phyloP scores from a whole-genome alignment of 495 filamentous ascomycete species.

The Massariosphaeria phaeospora region DNA sequence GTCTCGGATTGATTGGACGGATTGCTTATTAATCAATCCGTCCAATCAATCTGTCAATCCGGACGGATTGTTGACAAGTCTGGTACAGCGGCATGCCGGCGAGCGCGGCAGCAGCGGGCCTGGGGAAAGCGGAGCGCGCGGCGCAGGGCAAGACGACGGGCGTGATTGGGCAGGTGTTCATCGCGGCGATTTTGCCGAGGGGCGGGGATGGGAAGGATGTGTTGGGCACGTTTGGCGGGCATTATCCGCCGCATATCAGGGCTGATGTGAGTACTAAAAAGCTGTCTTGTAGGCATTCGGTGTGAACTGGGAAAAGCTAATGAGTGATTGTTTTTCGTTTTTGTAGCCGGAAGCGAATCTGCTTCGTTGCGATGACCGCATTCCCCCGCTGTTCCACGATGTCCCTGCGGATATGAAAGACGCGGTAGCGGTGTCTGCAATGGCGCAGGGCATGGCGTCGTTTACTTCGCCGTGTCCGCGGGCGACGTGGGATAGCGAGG shows the following conservation, averaged over 20 bases:
- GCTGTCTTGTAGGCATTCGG: background rate
- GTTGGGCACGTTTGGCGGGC: slow-evolving; percentile 2
- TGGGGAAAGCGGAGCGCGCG: slow-evolving; percentile 5
- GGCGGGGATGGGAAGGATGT: slow-evolving; percentile 18
- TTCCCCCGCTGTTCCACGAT: slow-evolving; percentile 11
- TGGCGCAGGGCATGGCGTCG: slow-evolving; percentile 19
- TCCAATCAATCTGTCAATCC: too few species aligned
- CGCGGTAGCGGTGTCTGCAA: slow-evolving; percentile 3
- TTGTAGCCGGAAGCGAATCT: slow-evolving; percentile 11
- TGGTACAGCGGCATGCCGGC: background rate
- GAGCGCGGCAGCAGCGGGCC: slow-evolving; percentile 1
- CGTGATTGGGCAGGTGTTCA: slow-evolving; percentile 17
- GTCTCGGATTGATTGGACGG: too few species aligned
- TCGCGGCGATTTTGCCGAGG: slow-evolving; percentile 2
- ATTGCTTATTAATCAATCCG: too few species aligned
- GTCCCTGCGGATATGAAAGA: slow-evolving; percentile 3
- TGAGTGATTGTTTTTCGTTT: background rate
- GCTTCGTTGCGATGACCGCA: slow-evolving; percentile 23
- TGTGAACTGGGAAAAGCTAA: background rate
- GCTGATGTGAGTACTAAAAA: slow-evolving; percentile 6
- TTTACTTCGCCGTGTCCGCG: slow-evolving; percentile 14
- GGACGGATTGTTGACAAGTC: too few species aligned
- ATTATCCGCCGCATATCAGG: slow-evolving; percentile 14
- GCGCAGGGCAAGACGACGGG: slow-evolving; percentile 13
- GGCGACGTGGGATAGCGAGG: slow-evolving; percentile 19